Base-by-base conservation (phyloP, 208 protist species). In the Trypanosoma cruzi region DNA sequence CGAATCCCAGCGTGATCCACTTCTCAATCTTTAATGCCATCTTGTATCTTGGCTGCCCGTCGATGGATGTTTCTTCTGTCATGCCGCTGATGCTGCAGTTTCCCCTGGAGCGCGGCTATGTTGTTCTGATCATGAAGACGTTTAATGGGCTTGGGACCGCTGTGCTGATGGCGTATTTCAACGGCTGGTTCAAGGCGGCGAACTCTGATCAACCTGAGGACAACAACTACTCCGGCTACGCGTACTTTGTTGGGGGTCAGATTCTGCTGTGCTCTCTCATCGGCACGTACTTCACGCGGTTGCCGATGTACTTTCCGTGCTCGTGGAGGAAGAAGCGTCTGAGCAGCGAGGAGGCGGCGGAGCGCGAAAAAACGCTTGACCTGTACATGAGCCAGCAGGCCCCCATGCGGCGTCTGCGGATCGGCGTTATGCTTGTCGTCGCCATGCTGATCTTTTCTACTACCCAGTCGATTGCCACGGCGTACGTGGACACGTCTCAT, bases 31-130 rank as follows among this genome's bases (percentile, higher is more conserved):
- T 86, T 70, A 81, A 83, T 48, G 80, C 71, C 36, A 86, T 94
- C 54, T 31, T 90, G 1, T 87, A 91, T 75, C 68, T 89, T 34
- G 85, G 80, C 28, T 86, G 76, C 57, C 79, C 81, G 5, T 44
- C 81, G 22, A 67, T 94, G 75, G 89, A 94, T 71, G 81, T 80
- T 36, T 66, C 66, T 22, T 80, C 79, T 40, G 54, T 94, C 36
- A 92, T 94, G 84, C 77, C 89, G 62, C 78, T 92, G n/a, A 90
- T 94, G 84, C 66, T 85, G 24, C 87, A 92, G 78, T 94, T 92
- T 60, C 89, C 89, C 14, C 59, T 88, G 34, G 82, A 91, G 44
- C 75, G 84, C 6, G 89, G 89, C 29, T 89, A 82, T 68, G 79
- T 92, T 56, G 82, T n/a, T n/a, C n/a, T n/a, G n/a, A n/a, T n/a